Evolutionary conservation across 1,284 basidiomycete species (phyloP).

Genomic region (Malassezia nana): DNA sequence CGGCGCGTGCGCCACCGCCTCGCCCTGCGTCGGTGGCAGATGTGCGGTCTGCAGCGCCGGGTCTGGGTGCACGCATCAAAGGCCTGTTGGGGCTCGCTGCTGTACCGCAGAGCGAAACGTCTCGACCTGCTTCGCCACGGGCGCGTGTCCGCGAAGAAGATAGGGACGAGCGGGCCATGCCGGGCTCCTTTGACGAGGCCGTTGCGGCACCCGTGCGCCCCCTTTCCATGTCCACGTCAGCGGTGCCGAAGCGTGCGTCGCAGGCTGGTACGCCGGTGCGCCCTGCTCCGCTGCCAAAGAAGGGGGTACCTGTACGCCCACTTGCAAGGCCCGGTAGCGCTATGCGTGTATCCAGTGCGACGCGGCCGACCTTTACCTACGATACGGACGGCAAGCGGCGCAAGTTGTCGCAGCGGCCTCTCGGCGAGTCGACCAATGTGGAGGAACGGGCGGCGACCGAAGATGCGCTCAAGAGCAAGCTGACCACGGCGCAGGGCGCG

Average conservation of each 20-base stretch:
- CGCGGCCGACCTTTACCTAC: slow-evolving; percentile 8
- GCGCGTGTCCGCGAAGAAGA: background rate
- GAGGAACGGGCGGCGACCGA: slow-evolving; percentile 9
- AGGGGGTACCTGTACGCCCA: background rate
- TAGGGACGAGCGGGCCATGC: background rate
- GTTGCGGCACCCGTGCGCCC: background rate
- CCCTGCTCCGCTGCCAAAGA: background rate
- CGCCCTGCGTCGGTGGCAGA: slow-evolving; percentile 3
- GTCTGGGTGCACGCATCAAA: slow-evolving; percentile 32
- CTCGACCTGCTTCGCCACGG: background rate
- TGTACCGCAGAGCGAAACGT: slow-evolving; percentile 1
- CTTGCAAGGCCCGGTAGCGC: background rate
- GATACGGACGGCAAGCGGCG: slow-evolving; percentile 12
- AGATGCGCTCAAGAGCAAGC: slow-evolving; percentile 17
- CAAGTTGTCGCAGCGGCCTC: slow-evolving; percentile 16
- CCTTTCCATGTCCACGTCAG: background rate
- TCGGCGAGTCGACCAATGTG: slow-evolving; percentile 11
- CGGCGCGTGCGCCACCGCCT: background rate
- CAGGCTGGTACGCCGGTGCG: background rate
- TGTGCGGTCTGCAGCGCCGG: background rate
- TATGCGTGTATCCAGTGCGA: slow-evolving; percentile 3
- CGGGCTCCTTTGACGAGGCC: slow-evolving; percentile 2
- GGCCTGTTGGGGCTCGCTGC: slow-evolving; percentile 28
- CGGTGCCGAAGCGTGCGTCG: background rate
- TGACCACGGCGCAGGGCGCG: slow-evolving; percentile 5